Base-by-base conservation (phyloP, 169 alveolate species). In the Neospora caninum region DNA sequence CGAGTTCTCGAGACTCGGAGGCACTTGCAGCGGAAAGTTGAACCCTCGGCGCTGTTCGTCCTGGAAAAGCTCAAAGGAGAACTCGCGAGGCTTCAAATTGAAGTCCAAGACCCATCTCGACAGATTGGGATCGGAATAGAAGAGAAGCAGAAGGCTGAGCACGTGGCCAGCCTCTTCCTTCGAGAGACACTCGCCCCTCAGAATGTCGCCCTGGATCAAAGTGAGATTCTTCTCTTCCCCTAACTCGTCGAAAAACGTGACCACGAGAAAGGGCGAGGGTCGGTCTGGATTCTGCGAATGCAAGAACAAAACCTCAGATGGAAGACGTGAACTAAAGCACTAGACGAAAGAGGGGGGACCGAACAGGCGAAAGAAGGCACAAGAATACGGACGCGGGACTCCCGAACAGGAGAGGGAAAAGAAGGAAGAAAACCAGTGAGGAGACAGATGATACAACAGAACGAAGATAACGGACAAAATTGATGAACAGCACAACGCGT, bases 81-180 rank as follows among this genome's bases (percentile, higher is more conserved):
- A 73, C 45, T 73, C 84, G 49, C 84, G 84, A 16, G 84, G 84
- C 45, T 36, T 73, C 84, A 34, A 20, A n/a, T 73, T 73, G 84
- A 73, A 73, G 45, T 34, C 45, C 42, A 73, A n/a, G 31, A 73
- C 84, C 45, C 84, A 34, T n/a, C 84, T 18, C 39, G 43, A 73
- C 45, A 73, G 84, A 16, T 31, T 73, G 31, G 84, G 43, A 27
- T 73, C 84, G 45, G 39, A 20, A 43, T 73, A 73, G 42, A 73
- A 73, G 38, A 18, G 84, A 1, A 73, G 84, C 38, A 36, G 49
- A 16, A 73, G 84, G 18, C 39, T n/a, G 45, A 73, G 43, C 45
- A 73, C 2, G n/a, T 73, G 84, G 39, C 45, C 84, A 27, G 31
- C 84, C 42, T 73, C 84, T 22, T 1, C 84, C 20, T 73, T 31